A percentile compares a stretch with the other conserved stretches of the same genome.
phyloP scores from a whole-genome alignment of 805 yeast species.

The Komagataella phaffii region DNA sequence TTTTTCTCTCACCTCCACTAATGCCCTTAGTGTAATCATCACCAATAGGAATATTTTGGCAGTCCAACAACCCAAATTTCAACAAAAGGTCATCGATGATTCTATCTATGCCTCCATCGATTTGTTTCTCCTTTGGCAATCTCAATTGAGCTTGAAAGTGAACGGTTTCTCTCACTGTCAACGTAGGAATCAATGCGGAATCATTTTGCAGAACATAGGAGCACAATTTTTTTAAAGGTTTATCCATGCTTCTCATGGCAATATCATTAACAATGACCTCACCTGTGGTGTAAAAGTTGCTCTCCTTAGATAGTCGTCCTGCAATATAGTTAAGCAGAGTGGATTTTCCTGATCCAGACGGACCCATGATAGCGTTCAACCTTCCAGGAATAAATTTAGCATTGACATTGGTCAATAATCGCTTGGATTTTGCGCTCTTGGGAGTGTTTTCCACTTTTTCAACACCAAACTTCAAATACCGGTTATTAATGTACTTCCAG shows the following conservation, averaged over 20 bases:
- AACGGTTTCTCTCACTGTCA: conserved; percentile 63
- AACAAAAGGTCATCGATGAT: conserved; percentile 37
- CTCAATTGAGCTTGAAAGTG: conserved; percentile 52
- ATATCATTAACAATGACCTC: conserved; percentile 23
- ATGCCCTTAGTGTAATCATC: conserved; percentile 38
- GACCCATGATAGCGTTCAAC: conserved; percentile 57
- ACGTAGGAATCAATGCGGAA: conserved; percentile 44
- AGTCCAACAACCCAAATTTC: conserved; percentile 46
- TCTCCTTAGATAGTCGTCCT: conserved; percentile 25
- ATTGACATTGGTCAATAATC: conserved; percentile 21
- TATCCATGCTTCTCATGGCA: conserved; percentile 10
- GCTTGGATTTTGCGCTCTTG: neutral
- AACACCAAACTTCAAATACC: conserved; percentile 1
- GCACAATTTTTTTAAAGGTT: conserved; percentile 24
- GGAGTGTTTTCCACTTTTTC: neutral
- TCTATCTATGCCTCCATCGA: neutral
- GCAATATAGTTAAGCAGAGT: conserved; percentile 45
- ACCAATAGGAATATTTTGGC: conserved; percentile 56
- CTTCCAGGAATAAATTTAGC: conserved; percentile 35
- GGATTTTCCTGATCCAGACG: conserved; percentile 60
- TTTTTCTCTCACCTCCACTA: conserved; percentile 59
- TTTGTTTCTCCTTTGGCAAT: conserved; percentile 17
- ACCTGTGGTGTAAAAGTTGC: conserved; percentile 15
- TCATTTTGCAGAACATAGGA: conserved; percentile 71
- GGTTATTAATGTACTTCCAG: neutral